Percentiles rank a stretch among this genome's conserved stretches.
phyloP scores from a whole-genome alignment of 345 rosid species.

The Sonneratia alba region DNA sequence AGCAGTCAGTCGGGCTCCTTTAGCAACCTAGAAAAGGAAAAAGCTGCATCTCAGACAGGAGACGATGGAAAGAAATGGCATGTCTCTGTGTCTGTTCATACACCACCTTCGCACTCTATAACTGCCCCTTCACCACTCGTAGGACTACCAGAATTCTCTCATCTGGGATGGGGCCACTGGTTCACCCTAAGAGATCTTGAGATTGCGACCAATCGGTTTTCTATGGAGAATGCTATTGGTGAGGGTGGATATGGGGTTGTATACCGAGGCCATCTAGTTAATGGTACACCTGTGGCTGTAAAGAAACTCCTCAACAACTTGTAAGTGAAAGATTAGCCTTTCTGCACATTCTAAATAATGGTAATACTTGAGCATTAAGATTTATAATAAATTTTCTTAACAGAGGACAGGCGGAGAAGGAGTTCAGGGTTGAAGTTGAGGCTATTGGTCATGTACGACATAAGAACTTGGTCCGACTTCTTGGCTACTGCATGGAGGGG shows the following conservation, averaged over 20 bases:
- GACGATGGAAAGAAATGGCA: conserved; percentile 27
- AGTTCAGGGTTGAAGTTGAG: conserved; percentile 91
- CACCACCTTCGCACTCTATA: conserved; percentile 44
- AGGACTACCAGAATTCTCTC: conserved; percentile 81
- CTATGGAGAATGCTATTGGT: conserved; percentile 78
- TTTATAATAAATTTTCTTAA: neutral
- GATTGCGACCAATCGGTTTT: conserved; percentile 62
- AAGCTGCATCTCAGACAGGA: conserved; percentile 36
- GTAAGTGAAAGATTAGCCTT: conserved; percentile 36
- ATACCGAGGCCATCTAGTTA: conserved; percentile 60
- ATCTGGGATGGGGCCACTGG: conserved; percentile 98
- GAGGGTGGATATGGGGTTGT: conserved; percentile 98
- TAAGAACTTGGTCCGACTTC: conserved; percentile 89
- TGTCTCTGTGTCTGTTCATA: conserved; percentile 15
- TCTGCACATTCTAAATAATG: neutral
- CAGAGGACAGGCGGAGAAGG: conserved; percentile 97
- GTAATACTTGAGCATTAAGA: neutral
- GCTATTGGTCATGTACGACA: conserved; percentile 96
- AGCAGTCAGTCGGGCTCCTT: conserved; percentile 50
- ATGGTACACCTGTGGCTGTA: conserved; percentile 79
- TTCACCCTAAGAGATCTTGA: conserved; percentile 90
- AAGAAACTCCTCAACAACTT: conserved; percentile 90
- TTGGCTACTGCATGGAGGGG: conserved; percentile 96
- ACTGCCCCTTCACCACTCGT: conserved; percentile 68
- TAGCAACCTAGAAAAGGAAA: conserved; percentile 36